phyloP scores from a whole-genome alignment of 192 early-diverging fungal genomes.

The Coemansia sp. region DNA sequence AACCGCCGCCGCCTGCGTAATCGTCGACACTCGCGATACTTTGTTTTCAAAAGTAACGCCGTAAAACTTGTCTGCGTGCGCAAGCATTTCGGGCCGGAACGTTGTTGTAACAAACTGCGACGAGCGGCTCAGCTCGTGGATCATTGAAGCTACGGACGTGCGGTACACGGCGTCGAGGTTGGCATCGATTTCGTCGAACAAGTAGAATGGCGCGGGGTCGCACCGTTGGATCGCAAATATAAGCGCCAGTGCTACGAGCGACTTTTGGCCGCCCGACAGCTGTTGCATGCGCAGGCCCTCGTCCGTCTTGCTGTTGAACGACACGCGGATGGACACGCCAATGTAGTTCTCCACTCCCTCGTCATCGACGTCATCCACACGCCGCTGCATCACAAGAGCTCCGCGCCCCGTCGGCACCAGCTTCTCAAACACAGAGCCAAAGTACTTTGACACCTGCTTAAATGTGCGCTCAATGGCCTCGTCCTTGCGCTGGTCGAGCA shows the following conservation, averaged over 20 bases:
- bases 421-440: conserved; percentile 82
- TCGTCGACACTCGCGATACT: conserved; percentile 80
- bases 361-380: conserved; percentile 48
- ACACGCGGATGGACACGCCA: conserved; percentile 89
- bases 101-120: conserved; percentile 99
- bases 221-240: conserved; percentile 99
- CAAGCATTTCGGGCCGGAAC: conserved; percentile 94
- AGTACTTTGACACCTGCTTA: conserved; percentile 84
- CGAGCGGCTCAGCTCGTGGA: conserved; percentile 76
- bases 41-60: conserved; percentile 97
- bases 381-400: conserved; percentile 79
- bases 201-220: conserved; percentile 98
- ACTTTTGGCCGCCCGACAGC: conserved; percentile 97
- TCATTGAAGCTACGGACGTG: conserved; percentile 91
- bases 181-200: conserved; percentile 99
- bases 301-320: conserved; percentile 87
- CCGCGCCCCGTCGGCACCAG: conserved; percentile 87
- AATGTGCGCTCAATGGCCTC: conserved; percentile 97
- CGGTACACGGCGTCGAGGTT: conserved; percentile 94
- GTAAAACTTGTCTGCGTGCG: conserved; percentile 91
- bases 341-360: conserved; percentile 76
- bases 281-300: conserved; percentile 91
- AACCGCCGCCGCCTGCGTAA: conserved; percentile 67
- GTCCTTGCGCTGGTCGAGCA: conserved; percentile 93
- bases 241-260: conserved; percentile 90